Base-by-base conservation (phyloP, 441 rosid species). In the Aquilaria agallochum region DNA sequence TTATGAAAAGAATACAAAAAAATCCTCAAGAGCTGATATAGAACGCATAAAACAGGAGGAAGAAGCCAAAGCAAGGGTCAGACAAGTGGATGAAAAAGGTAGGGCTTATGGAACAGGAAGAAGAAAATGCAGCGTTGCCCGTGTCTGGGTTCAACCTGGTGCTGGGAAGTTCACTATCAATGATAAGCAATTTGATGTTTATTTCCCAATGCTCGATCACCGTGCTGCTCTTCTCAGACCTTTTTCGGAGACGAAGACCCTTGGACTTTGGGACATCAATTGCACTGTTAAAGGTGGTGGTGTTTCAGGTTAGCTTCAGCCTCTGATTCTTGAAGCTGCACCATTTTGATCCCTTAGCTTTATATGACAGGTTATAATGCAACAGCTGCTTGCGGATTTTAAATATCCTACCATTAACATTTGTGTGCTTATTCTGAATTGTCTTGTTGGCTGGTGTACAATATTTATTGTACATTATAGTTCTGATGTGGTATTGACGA, bases 201-300 rank as follows among this genome's bases (percentile, higher is more conserved):
- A 85, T 67, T 93, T 93, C 70, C 97, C 97, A 30, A 78, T 90
- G 95, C 95, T 90, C 61, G 98, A 93, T 69, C 91, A 93, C 32
- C 91, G 97, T 10, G 97, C 96, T 63, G 78, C 98, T 44, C 90
- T 93, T 71, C 84, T 94, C 31, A 87, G 92, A 50, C 98, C 98
- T 15, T 86, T 90, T 68, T 71, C 89, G 3, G 97, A 94, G 78
- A 89, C 96, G n/a, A 89, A 94, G 80, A 91, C 97, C 52, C 80
- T 91, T 76, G 98, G 98, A 40, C 86, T 79, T 59, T 93, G 97
- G 98, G 92, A 94, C 70, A 70, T 91, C 9, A 74, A 71, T 34
- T 91, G 92, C 70, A 89, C 96, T 20, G 99, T 94, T 52, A 81
- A 87, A 80, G 99, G 99, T 46, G 97, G 99, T 53, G 97, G 99